Percentiles rank a stretch among this genome's conserved stretches.
phyloP scores from a whole-genome alignment of 1,139 yeast species.

The Debaryomyces psychrophilus region DNA sequence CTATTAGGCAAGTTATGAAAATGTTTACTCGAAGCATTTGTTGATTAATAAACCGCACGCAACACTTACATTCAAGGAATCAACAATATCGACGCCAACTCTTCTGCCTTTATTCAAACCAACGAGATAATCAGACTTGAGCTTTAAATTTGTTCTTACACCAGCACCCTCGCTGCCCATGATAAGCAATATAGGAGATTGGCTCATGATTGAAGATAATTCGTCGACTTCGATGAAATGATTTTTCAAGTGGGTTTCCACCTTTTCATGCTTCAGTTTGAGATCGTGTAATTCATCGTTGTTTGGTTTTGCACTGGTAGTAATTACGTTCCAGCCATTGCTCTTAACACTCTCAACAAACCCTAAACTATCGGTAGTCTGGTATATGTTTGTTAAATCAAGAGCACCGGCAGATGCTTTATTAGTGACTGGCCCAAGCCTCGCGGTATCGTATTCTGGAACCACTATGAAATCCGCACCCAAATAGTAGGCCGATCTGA shows the following conservation, averaged over 20 bases:
- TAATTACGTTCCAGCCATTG: constrained; percentile 73
- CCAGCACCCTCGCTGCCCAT: constrained; percentile 89
- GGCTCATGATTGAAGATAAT: constrained; percentile 43
- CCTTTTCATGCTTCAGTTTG: constrained; percentile 25
- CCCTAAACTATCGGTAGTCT: constrained; percentile 57
- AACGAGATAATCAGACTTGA: constrained; percentile 67
- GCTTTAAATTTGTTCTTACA: constrained; percentile 64
- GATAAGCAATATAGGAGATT: constrained; percentile 68
- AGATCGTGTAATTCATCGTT: constrained; percentile 23
- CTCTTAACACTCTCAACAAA: constrained; percentile 59
- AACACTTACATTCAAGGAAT: constrained; percentile 86
- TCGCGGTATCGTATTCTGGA: constrained; percentile 73
- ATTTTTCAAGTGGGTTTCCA: constrained; percentile 24
- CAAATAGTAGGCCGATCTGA: constrained; percentile 78
- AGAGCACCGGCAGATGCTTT: constrained; percentile 90
- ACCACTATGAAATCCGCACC: constrained; percentile 83
- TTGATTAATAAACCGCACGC: constrained; percentile 74
- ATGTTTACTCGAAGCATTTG: constrained; percentile 23
- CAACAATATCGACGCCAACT: constrained; percentile 52
- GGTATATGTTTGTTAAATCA: constrained; percentile 68
- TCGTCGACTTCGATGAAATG: constrained; percentile 46
- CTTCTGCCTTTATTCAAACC: constrained; percentile 46
- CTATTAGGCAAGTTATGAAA: not conserved
- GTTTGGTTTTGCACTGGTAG: constrained; percentile 54
- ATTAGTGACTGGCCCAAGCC: constrained; percentile 73